phyloP scores from a whole-genome alignment of 345 rosid species.

The Excoecaria agallocha region DNA sequence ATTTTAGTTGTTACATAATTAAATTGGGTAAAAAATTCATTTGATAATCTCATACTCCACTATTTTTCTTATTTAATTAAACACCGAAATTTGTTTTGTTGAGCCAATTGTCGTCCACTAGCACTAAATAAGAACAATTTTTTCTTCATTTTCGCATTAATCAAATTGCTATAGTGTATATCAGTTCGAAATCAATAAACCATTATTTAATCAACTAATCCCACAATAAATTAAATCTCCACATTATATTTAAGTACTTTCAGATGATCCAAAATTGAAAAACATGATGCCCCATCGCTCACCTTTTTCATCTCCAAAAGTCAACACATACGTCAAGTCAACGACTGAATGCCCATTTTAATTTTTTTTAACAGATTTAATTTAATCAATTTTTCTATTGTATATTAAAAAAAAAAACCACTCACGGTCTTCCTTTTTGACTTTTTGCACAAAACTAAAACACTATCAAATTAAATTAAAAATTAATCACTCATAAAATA shows the following conservation, averaged over 20 bases:
- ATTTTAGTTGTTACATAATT: no score
- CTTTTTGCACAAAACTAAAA: no score
- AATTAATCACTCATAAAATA: no score
- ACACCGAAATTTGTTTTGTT: no score
- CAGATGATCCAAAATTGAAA: neutral
- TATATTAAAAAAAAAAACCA: no score
- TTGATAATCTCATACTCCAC: no score
- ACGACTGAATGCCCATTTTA: neutral
- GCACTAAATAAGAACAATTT: neutral
- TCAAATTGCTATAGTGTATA: neutral
- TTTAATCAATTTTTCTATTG: neutral
- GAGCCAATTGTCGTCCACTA: no score
- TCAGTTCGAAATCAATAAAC: neutral
- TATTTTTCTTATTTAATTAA: no score
- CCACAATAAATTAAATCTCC: neutral
- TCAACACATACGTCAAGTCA: constrained; percentile 2
- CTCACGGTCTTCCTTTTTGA: neutral
- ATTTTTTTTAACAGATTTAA: neutral
- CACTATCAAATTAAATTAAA: no score
- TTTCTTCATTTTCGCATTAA: neutral
- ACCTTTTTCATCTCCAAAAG: neutral
- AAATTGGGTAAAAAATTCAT: no score
- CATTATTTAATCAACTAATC: constrained; percentile 6
- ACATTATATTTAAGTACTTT: no score
- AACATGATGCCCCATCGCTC: neutral